Evolutionary conservation across 2,329 filamentous ascomycete species (phyloP).

Genomic region (Akanthomyces uredinophilus): DNA sequence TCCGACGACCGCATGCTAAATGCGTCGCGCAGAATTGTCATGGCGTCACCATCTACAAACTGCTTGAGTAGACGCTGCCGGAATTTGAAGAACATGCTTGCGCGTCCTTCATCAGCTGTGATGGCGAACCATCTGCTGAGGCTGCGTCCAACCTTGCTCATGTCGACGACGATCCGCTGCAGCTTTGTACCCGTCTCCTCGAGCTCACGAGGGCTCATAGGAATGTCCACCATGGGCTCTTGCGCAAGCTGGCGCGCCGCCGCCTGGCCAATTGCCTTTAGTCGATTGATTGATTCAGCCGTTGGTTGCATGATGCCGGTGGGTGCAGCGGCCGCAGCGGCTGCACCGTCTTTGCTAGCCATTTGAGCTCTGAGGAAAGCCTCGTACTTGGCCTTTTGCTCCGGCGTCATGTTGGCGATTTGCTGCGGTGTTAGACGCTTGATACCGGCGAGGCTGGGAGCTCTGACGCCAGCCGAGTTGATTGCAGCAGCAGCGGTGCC

Average conservation of each 20-base stretch:
- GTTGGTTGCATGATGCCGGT: constrained; percentile 10
- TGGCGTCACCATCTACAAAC: constrained; percentile 45
- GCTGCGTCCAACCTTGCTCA: constrained; percentile 40
- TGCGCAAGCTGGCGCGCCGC: constrained; percentile 34
- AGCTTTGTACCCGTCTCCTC: constrained; percentile 42
- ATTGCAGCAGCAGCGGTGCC: background rate
- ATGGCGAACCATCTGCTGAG: constrained; percentile 44
- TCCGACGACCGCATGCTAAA: constrained; percentile 51
- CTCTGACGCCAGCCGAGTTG: constrained; percentile 16
- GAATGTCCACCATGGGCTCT: constrained; percentile 41
- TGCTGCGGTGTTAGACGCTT: constrained; percentile 25
- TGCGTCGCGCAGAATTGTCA: constrained; percentile 39
- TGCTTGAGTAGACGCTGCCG: constrained; percentile 49
- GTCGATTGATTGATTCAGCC: constrained; percentile 26
- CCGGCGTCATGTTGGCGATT: constrained; percentile 37
- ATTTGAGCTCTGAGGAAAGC: constrained; percentile 28
- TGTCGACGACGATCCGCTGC: constrained; percentile 34
- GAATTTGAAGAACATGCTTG: constrained; percentile 49
- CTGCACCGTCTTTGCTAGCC: constrained; percentile 17
- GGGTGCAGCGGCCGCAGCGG: no score
- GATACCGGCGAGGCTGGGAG: constrained; percentile 19
- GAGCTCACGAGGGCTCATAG: constrained; percentile 41
- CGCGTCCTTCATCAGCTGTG: constrained; percentile 44
- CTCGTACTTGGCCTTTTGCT: constrained; percentile 43
- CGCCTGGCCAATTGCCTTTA: constrained; percentile 34